phyloP scores from a whole-genome alignment of 2,329 filamentous ascomycete genomes.

The Blastomyces emzantsi region DNA sequence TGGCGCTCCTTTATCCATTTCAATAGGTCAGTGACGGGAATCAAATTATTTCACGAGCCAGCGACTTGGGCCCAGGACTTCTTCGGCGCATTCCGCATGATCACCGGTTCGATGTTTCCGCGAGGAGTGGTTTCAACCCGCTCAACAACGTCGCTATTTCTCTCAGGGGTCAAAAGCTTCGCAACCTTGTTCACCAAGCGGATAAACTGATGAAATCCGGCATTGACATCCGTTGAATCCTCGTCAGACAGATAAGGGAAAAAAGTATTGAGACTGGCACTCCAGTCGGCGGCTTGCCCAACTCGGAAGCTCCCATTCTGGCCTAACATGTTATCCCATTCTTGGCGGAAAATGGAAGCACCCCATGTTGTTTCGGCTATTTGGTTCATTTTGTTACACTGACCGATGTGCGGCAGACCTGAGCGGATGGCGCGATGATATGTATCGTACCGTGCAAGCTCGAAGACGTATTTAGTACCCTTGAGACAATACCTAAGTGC shows the following conservation, averaged over 20 bases:
- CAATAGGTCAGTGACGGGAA: background rate
- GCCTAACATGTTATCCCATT: conserved; percentile 36
- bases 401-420: background rate
- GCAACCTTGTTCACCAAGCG: conserved; percentile 27
- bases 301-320: conserved; percentile 28
- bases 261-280: conserved; percentile 26
- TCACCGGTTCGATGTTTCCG: background rate
- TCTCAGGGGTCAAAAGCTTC: conserved; percentile 24
- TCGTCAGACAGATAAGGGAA: conserved; percentile 24
- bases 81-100: background rate
- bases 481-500: conserved; percentile 33
- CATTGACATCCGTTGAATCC: conserved; percentile 15
- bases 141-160: conserved; percentile 4
- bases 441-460: conserved; percentile 36
- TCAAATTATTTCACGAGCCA: background rate
- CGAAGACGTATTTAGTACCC: conserved; percentile 35
- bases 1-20: background rate
- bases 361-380: conserved; percentile 30
- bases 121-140: background rate
- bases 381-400: conserved; percentile 18
- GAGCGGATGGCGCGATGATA: conserved; percentile 19
- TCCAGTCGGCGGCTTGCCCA: conserved; percentile 29
- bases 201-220: conserved; percentile 32
- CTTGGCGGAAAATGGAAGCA: conserved; percentile 28
- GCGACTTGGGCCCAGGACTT: conserved; percentile 1